These are phyloP conservation scores for Pleurotus platypus DNA, from an alignment of 768 basidiomycete species.

Conservation along the genomic window DNA sequence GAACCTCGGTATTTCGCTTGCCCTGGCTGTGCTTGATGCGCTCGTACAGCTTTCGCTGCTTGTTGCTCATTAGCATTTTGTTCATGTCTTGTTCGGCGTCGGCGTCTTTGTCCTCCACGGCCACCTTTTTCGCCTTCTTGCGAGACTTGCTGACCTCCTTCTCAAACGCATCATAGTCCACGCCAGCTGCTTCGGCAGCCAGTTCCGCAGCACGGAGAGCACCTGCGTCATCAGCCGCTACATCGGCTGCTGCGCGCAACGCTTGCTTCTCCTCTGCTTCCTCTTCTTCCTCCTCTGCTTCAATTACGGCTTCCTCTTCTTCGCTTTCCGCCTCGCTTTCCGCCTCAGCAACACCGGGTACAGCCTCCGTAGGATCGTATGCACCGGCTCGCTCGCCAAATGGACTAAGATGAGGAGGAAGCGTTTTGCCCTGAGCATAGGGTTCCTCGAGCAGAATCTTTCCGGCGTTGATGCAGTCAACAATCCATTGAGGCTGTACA, in stretches of 20 bases:
- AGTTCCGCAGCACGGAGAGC: constrained; percentile 85
- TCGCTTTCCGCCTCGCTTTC: constrained; percentile 27
- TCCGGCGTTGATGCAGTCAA: constrained; percentile 90
- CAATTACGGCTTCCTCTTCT: constrained; percentile 29
- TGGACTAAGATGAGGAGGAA: constrained; percentile 95
- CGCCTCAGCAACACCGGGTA: constrained; percentile 23
- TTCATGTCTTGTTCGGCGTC: constrained; percentile 80
- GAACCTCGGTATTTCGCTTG: constrained; percentile 76
- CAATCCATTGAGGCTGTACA: constrained; percentile 97
- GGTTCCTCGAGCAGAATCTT: constrained; percentile 81
- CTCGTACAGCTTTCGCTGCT: constrained; percentile 89
- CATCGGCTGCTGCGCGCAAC: constrained; percentile 26
- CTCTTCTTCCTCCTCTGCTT: constrained; percentile 21
- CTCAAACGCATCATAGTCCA: constrained; percentile 78
- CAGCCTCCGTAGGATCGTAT: constrained; percentile 57
- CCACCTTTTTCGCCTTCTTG: constrained; percentile 31
- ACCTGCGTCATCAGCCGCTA: constrained; percentile 51
- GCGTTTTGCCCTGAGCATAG: constrained; percentile 79
- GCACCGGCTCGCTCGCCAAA: constrained; percentile 83
- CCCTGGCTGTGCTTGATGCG: constrained; percentile 86
- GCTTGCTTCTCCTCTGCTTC: constrained; percentile 21
- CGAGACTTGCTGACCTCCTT: constrained; percentile 63
- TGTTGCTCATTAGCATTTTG: constrained; percentile 98
- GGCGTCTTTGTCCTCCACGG: constrained; percentile 25
- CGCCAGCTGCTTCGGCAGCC: constrained; percentile 84